Conservation (phyloP, 2,329 filamentous ascomycete genomes). For the Cordyceps militaris region DNA sequence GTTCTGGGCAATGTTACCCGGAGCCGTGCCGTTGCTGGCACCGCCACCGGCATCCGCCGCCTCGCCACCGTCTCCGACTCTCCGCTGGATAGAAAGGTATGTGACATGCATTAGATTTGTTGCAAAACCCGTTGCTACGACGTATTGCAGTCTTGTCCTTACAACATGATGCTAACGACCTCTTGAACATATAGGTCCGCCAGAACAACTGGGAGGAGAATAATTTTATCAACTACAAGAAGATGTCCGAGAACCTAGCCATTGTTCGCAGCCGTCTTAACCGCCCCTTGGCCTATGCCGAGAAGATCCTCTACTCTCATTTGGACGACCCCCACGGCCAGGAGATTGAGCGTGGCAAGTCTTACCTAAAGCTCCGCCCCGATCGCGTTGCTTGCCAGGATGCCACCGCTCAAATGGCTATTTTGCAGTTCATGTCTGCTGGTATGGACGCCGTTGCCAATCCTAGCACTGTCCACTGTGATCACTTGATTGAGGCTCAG, state of each 20-base stretch:
- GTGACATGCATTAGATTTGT: conserved; percentile 15
- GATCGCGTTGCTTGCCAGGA: conserved; percentile 99
- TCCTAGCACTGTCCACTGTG: conserved; percentile 93
- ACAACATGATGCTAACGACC: neutral
- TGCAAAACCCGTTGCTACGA: neutral
- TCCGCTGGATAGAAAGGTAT: conserved; percentile 82
- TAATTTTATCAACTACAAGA: conserved; percentile 99
- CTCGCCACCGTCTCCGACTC: conserved; percentile 84
- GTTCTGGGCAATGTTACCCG: conserved; percentile 58
- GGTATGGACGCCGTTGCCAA: conserved; percentile 94
- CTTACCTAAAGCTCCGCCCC: conserved; percentile 92
- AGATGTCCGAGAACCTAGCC: conserved; percentile 95
- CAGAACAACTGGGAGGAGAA: conserved; percentile 95
- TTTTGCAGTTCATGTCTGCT: conserved; percentile 98
- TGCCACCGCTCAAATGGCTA: conserved; percentile 99
- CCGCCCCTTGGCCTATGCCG: conserved; percentile 86
- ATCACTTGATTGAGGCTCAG: conserved; percentile 98
- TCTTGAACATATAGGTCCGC: conserved; percentile 49
- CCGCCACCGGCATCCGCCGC: conserved; percentile 57
- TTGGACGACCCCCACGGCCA: conserved; percentile 94
- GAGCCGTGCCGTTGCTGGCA: conserved; percentile 47
- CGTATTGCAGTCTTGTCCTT: neutral
- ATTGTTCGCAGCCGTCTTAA: conserved; percentile 87
- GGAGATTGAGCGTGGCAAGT: conserved; percentile 91
- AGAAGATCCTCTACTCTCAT: conserved; percentile 99